Percentiles rank a stretch among this genome's conserved stretches.
These are phyloP conservation scores for Eucommia ulmoides DNA, from an alignment of 257 asterid genomes.

Conservation along the genomic window DNA sequence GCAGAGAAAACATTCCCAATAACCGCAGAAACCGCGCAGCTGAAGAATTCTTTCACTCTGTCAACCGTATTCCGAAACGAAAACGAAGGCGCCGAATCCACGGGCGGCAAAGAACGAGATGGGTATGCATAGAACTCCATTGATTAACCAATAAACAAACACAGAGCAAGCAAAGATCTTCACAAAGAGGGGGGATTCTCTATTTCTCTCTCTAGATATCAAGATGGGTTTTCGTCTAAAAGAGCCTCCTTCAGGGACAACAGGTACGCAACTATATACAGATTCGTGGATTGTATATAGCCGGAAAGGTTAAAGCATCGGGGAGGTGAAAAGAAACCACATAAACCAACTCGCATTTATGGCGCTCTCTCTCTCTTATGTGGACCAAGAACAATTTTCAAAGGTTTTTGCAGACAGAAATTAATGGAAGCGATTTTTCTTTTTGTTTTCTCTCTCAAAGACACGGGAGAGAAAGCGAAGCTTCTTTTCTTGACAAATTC, in stretches of 20 bases:
- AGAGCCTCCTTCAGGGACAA: neutral
- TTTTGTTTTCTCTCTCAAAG: too few species aligned
- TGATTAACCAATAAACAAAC: constrained; percentile 11
- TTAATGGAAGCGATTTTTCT: too few species aligned
- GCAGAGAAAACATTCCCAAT: too few species aligned
- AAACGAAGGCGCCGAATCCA: constrained; percentile 43
- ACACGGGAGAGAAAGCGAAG: too few species aligned
- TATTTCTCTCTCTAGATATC: too few species aligned
- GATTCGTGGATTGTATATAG: constrained; percentile 5
- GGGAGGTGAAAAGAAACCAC: constrained; percentile 8
- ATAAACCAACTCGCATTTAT: constrained; percentile 17
- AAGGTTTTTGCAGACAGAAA: too few species aligned
- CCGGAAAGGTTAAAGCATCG: constrained; percentile 4
- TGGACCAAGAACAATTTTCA: constrained; percentile 17
- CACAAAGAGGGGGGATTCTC: too few species aligned
- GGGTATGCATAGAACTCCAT: constrained; percentile 82
- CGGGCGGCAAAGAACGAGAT: constrained; percentile 53
- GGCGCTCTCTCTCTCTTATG: constrained; percentile 16
- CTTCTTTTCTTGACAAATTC: too few species aligned
- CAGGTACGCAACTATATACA: neutral
- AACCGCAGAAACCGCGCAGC: too few species aligned
- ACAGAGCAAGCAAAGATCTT: too few species aligned
- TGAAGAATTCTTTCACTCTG: constrained; percentile 51
- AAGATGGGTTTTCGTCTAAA: too few species aligned
- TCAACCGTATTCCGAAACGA: constrained; percentile 35